Conservation (phyloP, 2,329 filamentous ascomycete genomes). For the Fusarium buharicum region DNA sequence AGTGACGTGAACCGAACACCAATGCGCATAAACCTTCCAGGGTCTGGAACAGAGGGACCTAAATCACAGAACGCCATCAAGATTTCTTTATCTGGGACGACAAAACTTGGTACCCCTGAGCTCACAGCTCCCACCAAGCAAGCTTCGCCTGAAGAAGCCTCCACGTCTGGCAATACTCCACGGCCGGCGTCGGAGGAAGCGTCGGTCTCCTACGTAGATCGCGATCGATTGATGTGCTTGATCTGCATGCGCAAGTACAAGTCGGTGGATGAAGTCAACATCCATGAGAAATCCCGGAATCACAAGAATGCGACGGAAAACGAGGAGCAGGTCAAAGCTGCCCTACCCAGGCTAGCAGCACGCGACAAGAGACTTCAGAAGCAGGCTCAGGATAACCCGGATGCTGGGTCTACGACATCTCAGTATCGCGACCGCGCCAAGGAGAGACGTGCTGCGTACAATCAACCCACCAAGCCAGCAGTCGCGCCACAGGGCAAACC, state of each 20-base stretch:
- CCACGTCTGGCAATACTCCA: constrained; percentile 1
- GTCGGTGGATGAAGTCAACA: constrained; percentile 54
- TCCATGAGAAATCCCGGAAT: constrained; percentile 56
- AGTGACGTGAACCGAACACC: constrained; percentile 37
- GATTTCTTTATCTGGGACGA: constrained; percentile 48
- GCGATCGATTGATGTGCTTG: constrained; percentile 58
- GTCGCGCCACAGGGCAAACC: constrained; percentile 51
- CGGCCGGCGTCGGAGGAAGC: constrained; percentile 7
- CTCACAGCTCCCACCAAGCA: constrained; percentile 17
- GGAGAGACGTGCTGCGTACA: constrained; percentile 71
- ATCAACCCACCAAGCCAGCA: constrained; percentile 66
- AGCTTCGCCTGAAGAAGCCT: constrained; percentile 17
- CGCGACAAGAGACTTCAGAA: constrained; percentile 52
- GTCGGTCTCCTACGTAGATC: constrained; percentile 66
- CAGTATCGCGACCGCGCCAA: constrained; percentile 74
- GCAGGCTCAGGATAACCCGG: constrained; percentile 43
- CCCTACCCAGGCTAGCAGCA: constrained; percentile 53
- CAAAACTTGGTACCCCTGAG: constrained; percentile 31
- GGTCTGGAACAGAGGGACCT: constrained; percentile 23
- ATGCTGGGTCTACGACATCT: constrained; percentile 39
- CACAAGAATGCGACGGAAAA: constrained; percentile 56
- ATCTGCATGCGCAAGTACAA: constrained; percentile 61
- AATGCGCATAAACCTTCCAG: constrained; percentile 37
- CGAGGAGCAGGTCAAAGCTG: constrained; percentile 61
- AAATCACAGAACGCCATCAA: constrained; percentile 45